Conservation (phyloP, 1,139 yeast species). For the Groenewaldozyma auringiensis region DNA sequence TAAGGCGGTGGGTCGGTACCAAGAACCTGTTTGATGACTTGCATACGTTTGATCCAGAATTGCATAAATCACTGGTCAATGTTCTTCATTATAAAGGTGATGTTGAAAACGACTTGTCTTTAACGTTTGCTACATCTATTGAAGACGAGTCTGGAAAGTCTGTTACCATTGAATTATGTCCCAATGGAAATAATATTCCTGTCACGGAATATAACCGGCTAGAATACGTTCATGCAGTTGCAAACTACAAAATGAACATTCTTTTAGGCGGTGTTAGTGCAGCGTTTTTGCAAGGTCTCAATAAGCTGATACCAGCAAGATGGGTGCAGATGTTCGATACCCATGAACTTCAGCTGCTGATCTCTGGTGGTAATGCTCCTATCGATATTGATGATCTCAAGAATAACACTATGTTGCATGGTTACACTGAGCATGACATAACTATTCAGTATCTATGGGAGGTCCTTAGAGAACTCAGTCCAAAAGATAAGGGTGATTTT, state of each 20-base stretch:
- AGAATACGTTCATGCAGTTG: slow-evolving; percentile 68
- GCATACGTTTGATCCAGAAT: slow-evolving; percentile 56
- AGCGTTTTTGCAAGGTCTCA: slow-evolving; percentile 64
- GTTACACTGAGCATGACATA: slow-evolving; percentile 48
- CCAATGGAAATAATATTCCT: slow-evolving; percentile 47
- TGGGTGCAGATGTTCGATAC: slow-evolving; percentile 87
- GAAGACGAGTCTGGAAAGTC: slow-evolving; percentile 33
- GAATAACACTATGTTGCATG: slow-evolving; percentile 50
- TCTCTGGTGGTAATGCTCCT: slow-evolving; percentile 71
- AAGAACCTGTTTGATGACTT: slow-evolving; percentile 72
- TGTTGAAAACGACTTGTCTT: slow-evolving; percentile 52
- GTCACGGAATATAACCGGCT: slow-evolving; percentile 60
- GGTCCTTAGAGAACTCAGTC: slow-evolving; percentile 58
- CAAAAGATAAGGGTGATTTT: slow-evolving; percentile 53
- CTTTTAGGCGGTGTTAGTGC: slow-evolving; percentile 52
- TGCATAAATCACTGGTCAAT: slow-evolving; percentile 59
- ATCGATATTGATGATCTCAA: slow-evolving; percentile 66
- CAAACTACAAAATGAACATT: slow-evolving; percentile 70
- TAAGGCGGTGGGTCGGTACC: slow-evolving; percentile 56
- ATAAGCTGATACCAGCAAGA: slow-evolving; percentile 54
- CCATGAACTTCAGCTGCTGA: slow-evolving; percentile 70
- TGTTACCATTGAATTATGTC: slow-evolving; percentile 49
- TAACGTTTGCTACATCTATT: slow-evolving; percentile 58
- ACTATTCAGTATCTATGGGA: slow-evolving; percentile 63
- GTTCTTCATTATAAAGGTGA: slow-evolving; percentile 48